Evolutionary conservation across 164 flowering plant species (phyloP).

Genomic region (Vitis cinerea): DNA sequence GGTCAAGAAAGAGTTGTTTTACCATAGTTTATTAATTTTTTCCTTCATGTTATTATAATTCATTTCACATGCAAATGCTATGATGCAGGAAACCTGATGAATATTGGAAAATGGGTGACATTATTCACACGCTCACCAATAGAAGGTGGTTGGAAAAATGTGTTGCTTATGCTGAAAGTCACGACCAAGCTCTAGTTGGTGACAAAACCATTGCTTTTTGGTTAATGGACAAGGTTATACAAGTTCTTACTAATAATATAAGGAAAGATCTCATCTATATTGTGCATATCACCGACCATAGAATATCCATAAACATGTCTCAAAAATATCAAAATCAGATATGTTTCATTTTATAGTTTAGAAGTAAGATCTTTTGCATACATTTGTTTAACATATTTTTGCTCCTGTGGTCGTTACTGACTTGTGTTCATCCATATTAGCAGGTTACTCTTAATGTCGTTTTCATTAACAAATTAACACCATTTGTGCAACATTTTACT

Average conservation of each 20-base stretch:
- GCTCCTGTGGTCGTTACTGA: not conserved
- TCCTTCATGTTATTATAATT: not conserved
- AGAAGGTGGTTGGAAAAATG: slow-evolving; percentile 97
- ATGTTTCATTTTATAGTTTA: not conserved
- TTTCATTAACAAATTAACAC: not conserved
- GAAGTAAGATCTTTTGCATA: not conserved
- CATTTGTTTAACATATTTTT: not conserved
- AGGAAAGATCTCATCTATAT: too few relatives aligned
- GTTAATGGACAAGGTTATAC: slow-evolving; percentile 96
- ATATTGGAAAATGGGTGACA: slow-evolving; percentile 94
- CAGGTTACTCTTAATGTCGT: not conserved
- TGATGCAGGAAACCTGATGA: slow-evolving; percentile 82
- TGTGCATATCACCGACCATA: not conserved
- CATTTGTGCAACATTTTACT: not conserved
- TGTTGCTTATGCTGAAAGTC: slow-evolving; percentile 96
- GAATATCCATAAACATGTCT: not conserved
- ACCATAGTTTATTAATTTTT: too few relatives aligned
- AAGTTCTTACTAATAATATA: not conserved
- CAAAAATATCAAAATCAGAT: not conserved
- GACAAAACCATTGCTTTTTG: slow-evolving; percentile 98
- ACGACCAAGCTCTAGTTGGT: slow-evolving; percentile 99
- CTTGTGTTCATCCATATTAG: not conserved
- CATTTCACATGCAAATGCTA: not conserved
- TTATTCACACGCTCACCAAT: slow-evolving; percentile 82
- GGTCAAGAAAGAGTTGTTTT: too few relatives aligned